Base-by-base conservation (phyloP, 345 rosid genomes). In the Gynandropsis gynandra region DNA sequence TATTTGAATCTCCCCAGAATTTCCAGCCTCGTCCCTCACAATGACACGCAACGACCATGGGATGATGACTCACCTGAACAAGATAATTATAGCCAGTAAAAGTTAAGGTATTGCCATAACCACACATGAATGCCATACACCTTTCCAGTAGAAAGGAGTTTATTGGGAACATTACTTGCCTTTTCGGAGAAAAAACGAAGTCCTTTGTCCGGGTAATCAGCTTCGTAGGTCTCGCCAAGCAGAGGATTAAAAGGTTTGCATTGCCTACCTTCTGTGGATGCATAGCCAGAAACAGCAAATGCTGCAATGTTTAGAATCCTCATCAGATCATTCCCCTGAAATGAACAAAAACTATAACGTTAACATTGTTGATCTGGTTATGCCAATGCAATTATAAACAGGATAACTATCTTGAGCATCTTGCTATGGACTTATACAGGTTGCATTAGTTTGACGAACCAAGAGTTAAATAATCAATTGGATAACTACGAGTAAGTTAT, bases 21-120 rank as follows among this genome's bases (percentile, higher is more conserved):
- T 81, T 88, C 98, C 98, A 92, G 56, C 93, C 97, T 81, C 77
- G 83, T 68, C 98, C 98, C 71, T 88, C 94, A 65, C 98, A 88
- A 62, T 92, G 97, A 71, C 98, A 92, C 44, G 98, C 98, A 49
- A 92, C 97, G 59, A 88, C 45, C 88, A 81, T 85, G 4, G 98
- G 98, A 63, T 88, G 97, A 74, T 92, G 98, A 74, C 99, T 88
- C 61, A 92, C 97, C 97, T 92, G 79, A 61, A 70, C 14, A 52
- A 42, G 54, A 76, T 45, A 51, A 53, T 34, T 44, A 63, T 37
- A 50, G 71, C 47, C 69, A 27, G 47, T 40, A 13, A 34, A 40
- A 39, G 14, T 48, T 36, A 19, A 50, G 10, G 34, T 12, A 37
- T 19, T 54, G 60, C 21, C 36, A 45, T 37, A 18, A 38, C 48